Evolutionary conservation across 176 grass and related monocot genomes (phyloP), one percentile per base, ranked within the genome.

Genomic region (Avena sativa): DNA sequence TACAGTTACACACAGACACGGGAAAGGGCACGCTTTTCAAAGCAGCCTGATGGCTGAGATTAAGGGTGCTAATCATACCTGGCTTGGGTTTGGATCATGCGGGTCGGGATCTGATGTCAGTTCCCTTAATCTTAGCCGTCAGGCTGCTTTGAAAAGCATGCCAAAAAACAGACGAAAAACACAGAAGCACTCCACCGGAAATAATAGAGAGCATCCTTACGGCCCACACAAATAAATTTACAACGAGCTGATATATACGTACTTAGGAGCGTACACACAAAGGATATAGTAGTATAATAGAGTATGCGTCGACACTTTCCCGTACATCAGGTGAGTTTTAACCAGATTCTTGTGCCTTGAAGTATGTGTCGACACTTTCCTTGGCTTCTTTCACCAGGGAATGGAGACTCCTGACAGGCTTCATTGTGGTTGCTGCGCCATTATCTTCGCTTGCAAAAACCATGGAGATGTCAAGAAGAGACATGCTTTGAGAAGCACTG

Each of bases 381-480:
- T 77, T 12, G 2, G 74, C 34, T 61, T 79, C 34, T 46, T 79
- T 79, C 10, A 79, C 76, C 0, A 60, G 34, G 34, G 76, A 79
- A 15, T 1, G 5, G 9, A 79, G 76, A 23, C 34, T 60, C 7
- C 8, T 60, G 57, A 21, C 57, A 60, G 57, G 57, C 57, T 60
- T 60, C 57, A 60, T 21, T 56, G 49, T 60, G 2, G 57, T 60
- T 21, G 55, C 78, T n/a, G 26, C 3, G 47, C 17, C 57, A 60
- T 60, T 0, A 21, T 60, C 20, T 60, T 60, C 8, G 2, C 57
- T 60, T 8, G 14, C 65, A 47, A 85, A 81, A 59, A 47, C 88
- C 83, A 46, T 85, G 85, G 74, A 23, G 8, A 1, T 0, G 5
- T 79, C 79, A 0, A 81, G 7, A 3, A 50, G 1, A 16, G 8